A percentile compares a stretch with the other conserved stretches of the same genome.
These are phyloP conservation scores for Penicillium concentricum DNA, from an alignment of 2,329 filamentous ascomycete species.

Conservation along the genomic window DNA sequence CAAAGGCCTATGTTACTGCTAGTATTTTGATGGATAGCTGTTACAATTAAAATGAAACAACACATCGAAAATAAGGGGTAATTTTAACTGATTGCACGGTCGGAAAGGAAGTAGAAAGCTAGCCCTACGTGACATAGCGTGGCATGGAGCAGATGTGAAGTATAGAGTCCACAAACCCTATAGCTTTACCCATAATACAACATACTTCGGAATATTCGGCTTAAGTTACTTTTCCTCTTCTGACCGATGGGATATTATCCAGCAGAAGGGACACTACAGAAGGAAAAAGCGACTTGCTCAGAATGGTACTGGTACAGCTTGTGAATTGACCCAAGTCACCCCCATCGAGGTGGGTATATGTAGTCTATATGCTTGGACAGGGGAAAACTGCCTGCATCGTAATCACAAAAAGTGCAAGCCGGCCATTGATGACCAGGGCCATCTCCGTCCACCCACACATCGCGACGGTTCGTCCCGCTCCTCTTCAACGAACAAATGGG, in stretches of 20 bases:
- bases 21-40: not conserved
- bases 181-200: not conserved
- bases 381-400: constrained; percentile 30
- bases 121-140: not conserved
- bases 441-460: constrained; percentile 19
- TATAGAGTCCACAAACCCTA: not conserved
- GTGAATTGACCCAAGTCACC: constrained; percentile 38
- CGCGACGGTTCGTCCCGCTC: constrained; percentile 12
- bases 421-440: constrained; percentile 20
- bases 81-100: not conserved
- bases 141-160: not conserved
- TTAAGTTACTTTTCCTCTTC: not conserved
- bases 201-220: not conserved
- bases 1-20: not conserved
- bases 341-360: constrained; percentile 24
- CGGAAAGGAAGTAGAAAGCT: not conserved
- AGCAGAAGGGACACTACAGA: not conserved
- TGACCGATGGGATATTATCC: not conserved
- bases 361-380: constrained; percentile 43
- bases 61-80: not conserved
- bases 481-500: constrained; percentile 11
- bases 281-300: not conserved
- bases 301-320: constrained; percentile 39
- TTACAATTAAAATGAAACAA: not conserved
- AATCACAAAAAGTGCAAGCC: constrained; percentile 24